Evolutionary conservation across 192 early-diverging fungal species (phyloP).

Genomic region (Backusella circina): DNA sequence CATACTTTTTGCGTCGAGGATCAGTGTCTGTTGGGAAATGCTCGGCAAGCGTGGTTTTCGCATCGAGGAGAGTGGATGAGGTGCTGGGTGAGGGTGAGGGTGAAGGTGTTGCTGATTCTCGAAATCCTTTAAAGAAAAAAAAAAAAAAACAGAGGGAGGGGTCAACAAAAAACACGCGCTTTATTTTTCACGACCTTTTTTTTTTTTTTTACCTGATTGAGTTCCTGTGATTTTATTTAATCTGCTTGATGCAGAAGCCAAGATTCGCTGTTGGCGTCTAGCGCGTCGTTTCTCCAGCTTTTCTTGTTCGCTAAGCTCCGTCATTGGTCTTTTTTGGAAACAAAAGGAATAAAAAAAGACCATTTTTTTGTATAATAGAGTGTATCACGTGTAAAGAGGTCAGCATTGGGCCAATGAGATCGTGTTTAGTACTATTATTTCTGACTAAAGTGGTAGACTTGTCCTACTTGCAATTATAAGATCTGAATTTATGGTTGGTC

Average conservation of each 20-base stretch:
- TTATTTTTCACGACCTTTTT: background rate
- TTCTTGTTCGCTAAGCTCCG: slow-evolving; percentile 24
- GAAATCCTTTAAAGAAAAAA: background rate
- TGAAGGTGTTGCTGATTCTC: background rate
- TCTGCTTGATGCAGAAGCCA: slow-evolving; percentile 27
- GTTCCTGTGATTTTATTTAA: slow-evolving; percentile 34
- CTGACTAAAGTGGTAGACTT: background rate
- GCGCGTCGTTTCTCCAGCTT: slow-evolving; percentile 27
- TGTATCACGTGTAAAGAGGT: background rate
- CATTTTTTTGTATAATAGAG: background rate
- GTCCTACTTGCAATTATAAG: background rate
- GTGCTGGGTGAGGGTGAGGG: slow-evolving; percentile 14
- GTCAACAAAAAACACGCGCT: background rate
- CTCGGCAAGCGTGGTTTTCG: background rate
- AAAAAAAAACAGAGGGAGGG: no score
- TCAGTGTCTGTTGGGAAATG: slow-evolving; percentile 1
- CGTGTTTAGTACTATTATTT: background rate
- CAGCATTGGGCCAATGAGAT: background rate
- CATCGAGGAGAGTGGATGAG: background rate
- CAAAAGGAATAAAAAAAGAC: background rate
- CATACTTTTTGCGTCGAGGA: background rate
- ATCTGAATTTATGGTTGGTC: background rate
- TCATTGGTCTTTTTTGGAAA: background rate
- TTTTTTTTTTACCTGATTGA: slow-evolving; percentile 18
- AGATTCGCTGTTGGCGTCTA: slow-evolving; percentile 27